These are phyloP conservation scores for Ascoidea tarda DNA, from an alignment of 805 yeast genomes.

Conservation along the genomic window DNA sequence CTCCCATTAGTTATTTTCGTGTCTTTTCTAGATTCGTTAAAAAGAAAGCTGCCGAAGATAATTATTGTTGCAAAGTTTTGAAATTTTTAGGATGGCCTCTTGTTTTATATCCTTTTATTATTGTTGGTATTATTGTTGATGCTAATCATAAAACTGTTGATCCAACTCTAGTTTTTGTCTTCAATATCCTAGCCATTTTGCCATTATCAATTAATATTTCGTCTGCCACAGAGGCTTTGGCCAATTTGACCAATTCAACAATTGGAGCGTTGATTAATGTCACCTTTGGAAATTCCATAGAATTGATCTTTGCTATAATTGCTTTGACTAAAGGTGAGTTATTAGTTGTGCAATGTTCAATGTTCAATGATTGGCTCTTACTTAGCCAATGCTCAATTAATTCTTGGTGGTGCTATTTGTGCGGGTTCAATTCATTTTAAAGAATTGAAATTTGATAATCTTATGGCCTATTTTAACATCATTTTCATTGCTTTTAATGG, in stretches of 20 bases:
- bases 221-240: conserved; percentile 7
- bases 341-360: conserved; percentile 7
- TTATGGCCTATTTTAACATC: conserved; percentile 5
- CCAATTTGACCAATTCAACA: conserved; percentile 8
- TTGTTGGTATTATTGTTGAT: conserved; percentile 8
- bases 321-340: conserved; percentile 7
- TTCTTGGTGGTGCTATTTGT: conserved; percentile 8
- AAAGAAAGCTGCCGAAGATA: background rate
- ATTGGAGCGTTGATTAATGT: conserved; percentile 9
- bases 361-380: conserved; percentile 10
- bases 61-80: conserved; percentile 1
- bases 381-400: conserved; percentile 7
- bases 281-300: conserved; percentile 10
- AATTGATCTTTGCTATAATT: conserved; percentile 8
- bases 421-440: conserved; percentile 7
- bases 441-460: conserved; percentile 4
- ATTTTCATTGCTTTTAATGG: conserved; percentile 8
- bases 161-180: conserved; percentile 4
- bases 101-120: conserved; percentile 7
- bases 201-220: conserved; percentile 8
- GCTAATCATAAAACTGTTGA: conserved; percentile 1
- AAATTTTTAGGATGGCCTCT: conserved; percentile 6
- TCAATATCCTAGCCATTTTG: conserved; percentile 8
- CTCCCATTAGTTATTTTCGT: background rate
- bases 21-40: too few relatives aligned